Evolutionary conservation across 2,329 filamentous ascomycete genomes (phyloP).

Genomic region (Chlorencoelia australis): DNA sequence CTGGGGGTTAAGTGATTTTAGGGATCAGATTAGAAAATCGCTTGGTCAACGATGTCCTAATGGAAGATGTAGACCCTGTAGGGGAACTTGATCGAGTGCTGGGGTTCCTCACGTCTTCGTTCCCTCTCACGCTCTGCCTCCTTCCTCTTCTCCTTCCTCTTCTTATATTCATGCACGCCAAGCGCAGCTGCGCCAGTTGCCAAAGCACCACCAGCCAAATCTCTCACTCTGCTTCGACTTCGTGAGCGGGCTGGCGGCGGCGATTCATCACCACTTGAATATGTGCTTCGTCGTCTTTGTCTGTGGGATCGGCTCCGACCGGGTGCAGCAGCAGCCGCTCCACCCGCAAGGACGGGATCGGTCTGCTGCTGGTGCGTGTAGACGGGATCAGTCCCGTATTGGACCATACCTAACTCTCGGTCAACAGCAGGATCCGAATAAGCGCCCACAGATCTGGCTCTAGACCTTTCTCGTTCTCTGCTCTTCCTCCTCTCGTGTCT

Average conservation of each 20-base stretch:
- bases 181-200: slow-evolving; percentile 50
- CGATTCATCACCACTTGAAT: slow-evolving; percentile 19
- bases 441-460: slow-evolving; percentile 40
- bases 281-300: slow-evolving; percentile 15
- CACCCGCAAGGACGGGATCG: slow-evolving; percentile 19
- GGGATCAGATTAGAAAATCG: slow-evolving; percentile 25
- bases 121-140: slow-evolving; percentile 23
- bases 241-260: slow-evolving; percentile 12
- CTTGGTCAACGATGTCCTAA: slow-evolving; percentile 21
- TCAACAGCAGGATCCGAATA: slow-evolving; percentile 43
- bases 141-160: slow-evolving; percentile 33
- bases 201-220: slow-evolving; percentile 45
- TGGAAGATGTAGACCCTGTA: slow-evolving; percentile 23
- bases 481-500: slow-evolving; percentile 16
- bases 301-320: slow-evolving; percentile 16
- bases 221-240: slow-evolving; percentile 41
- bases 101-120: slow-evolving; percentile 28
- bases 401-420: slow-evolving; percentile 58
- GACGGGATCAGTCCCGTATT: slow-evolving; percentile 52
- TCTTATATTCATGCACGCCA: slow-evolving; percentile 50
- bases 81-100: slow-evolving; percentile 24
- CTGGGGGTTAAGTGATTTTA: slow-evolving; percentile 8
- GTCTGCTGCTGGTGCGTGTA: slow-evolving; percentile 28
- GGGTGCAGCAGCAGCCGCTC: slow-evolving; percentile 16
- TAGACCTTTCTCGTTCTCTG: slow-evolving; percentile 29